Percentiles rank a stretch among this genome's conserved stretches.
Conservation (phyloP, 176 grass and related monocot species). For the Avena insularis region DNA sequence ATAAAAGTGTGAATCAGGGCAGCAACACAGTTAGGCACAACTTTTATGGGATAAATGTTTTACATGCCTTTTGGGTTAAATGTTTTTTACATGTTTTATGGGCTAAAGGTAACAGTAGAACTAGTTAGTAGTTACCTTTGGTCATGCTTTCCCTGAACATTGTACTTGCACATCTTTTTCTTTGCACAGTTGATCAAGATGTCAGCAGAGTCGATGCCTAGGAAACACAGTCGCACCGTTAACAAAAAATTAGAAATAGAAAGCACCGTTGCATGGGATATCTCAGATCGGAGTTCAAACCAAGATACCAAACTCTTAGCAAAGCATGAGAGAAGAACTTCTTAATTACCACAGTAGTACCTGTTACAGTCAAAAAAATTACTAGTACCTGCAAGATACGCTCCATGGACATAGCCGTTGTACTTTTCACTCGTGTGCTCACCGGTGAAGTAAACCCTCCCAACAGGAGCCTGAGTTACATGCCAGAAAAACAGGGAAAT, state of each 20-base stretch:
- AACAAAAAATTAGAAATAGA: too few species aligned
- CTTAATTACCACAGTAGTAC: background rate
- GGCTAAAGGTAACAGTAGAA: too few species aligned
- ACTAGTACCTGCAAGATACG: too few species aligned
- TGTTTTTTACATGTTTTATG: too few species aligned
- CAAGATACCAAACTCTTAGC: background rate
- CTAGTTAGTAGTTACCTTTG: background rate
- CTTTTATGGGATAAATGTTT: too few species aligned
- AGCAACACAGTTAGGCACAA: too few species aligned
- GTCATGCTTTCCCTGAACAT: constrained; percentile 38
- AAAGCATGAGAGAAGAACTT: background rate
- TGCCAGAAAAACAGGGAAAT: background rate
- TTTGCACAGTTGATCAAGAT: constrained; percentile 50
- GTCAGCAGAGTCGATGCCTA: constrained; percentile 55
- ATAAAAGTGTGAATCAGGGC: too few species aligned
- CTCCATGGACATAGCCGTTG: too few species aligned
- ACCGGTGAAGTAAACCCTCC: too few species aligned
- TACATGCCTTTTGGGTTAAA: too few species aligned
- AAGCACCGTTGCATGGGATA: background rate
- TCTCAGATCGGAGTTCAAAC: background rate
- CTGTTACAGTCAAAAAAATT: too few species aligned
- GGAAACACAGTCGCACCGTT: background rate
- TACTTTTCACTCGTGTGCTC: too few species aligned
- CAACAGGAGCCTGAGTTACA: constrained; percentile 32
- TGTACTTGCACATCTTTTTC: constrained; percentile 37